A percentile compares a stretch with the other conserved stretches of the same genome.
These are phyloP conservation scores for Beauveria sp. DNA, from an alignment of 2,329 filamentous ascomycete species.

Conservation along the genomic window DNA sequence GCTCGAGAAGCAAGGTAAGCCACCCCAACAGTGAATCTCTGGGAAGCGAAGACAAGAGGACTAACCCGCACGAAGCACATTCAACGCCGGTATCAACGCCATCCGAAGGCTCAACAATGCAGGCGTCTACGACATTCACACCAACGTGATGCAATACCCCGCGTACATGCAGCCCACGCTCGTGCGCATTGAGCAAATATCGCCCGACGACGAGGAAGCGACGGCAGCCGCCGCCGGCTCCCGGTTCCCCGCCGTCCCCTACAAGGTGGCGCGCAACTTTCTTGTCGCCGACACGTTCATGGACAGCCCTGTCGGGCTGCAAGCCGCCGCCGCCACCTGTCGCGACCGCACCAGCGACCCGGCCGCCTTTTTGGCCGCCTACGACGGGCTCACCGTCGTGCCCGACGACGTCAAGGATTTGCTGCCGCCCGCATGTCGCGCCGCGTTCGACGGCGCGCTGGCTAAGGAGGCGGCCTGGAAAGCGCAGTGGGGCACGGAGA, in stretches of 20 bases:
- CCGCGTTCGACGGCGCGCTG: conserved; percentile 62
- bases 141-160: conserved; percentile 84
- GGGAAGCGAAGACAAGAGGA: not conserved
- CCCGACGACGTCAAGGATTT: conserved; percentile 57
- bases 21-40: not conserved
- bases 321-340: conserved; percentile 36
- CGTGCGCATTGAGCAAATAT: conserved; percentile 69
- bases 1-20: conserved; percentile 77
- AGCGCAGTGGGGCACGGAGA: conserved; percentile 64
- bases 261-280: conserved; percentile 47
- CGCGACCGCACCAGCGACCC: conserved; percentile 34
- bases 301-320: conserved; percentile 41
- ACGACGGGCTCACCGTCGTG: conserved; percentile 56
- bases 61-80: conserved; percentile 51
- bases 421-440: conserved; percentile 62
- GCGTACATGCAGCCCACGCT: conserved; percentile 84
- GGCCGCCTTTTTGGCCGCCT: conserved; percentile 42
- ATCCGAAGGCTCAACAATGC: conserved; percentile 61
- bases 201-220: conserved; percentile 30
- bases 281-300: conserved; percentile 47
- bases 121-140: conserved; percentile 90
- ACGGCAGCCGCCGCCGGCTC: conserved; percentile 21
- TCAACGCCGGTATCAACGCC: conserved; percentile 68
- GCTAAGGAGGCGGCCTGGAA: conserved; percentile 65
- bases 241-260: conserved; percentile 40